Percentiles rank a stretch among this genome's conserved stretches.
Conservation (phyloP, 1,284 basidiomycete genomes). For the Fomitopsis betulina region DNA sequence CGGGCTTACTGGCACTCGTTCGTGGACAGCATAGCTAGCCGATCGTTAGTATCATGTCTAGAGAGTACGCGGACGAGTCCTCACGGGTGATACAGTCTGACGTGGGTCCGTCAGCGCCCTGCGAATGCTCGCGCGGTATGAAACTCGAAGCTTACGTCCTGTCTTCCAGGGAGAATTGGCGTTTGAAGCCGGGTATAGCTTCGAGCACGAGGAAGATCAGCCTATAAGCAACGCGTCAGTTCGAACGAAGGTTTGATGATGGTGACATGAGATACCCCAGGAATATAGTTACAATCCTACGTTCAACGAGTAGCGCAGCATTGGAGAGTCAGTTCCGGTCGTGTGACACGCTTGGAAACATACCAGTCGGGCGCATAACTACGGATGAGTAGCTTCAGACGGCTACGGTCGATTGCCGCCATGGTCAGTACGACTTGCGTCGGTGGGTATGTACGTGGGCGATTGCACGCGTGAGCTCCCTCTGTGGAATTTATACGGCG, state of each 20-base stretch:
- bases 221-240: constrained; percentile 30
- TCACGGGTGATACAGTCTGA: constrained; percentile 53
- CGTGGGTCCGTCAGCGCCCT: background rate
- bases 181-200: constrained; percentile 73
- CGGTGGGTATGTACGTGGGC: background rate
- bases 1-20: constrained; percentile 74
- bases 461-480: background rate
- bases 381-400: constrained; percentile 33
- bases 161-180: constrained; percentile 82
- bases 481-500: background rate
- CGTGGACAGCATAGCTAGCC: constrained; percentile 71
- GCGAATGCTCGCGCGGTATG: background rate
- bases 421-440: background rate
- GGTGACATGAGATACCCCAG: constrained; percentile 52
- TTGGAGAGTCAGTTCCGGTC: background rate
- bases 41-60: constrained; percentile 33
- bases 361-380: constrained; percentile 76
- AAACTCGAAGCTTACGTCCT: constrained; percentile 52
- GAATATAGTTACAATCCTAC: constrained; percentile 63
- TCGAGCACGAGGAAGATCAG: constrained; percentile 63
- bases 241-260: background rate
- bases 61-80: constrained; percentile 17
- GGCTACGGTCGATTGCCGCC: constrained; percentile 3
- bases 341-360: constrained; percentile 15
- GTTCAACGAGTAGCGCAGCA: background rate